phyloP scores from a whole-genome alignment of 139 green algal genomes.

The Monoraphidium neglectum region DNA sequence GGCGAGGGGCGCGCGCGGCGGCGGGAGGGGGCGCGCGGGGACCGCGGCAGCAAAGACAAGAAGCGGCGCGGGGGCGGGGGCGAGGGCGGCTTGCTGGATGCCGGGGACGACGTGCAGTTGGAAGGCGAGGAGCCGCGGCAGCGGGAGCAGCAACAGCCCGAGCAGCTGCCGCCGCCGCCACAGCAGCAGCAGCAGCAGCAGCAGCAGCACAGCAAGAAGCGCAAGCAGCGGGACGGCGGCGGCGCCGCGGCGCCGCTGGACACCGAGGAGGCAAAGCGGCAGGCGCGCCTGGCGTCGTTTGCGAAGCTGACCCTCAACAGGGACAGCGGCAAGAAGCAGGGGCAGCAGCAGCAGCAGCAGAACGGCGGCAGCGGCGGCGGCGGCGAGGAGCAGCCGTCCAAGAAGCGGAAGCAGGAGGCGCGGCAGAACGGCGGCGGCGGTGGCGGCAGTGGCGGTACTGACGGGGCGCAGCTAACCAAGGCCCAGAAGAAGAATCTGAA shows the following conservation, averaged over 20 bases:
- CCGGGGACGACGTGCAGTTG: too few relatives aligned
- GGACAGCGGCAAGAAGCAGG: background rate
- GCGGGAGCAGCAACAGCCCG: slow-evolving; percentile 38
- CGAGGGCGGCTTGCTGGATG: too few relatives aligned
- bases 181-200: slow-evolving; percentile 22
- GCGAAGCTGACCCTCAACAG: slow-evolving; percentile 45
- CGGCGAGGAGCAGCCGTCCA: background rate
- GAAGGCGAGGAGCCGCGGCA: background rate
- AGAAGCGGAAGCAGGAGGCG: background rate
- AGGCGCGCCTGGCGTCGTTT: slow-evolving; percentile 56
- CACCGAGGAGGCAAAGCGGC: slow-evolving; percentile 31
- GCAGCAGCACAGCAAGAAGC: background rate
- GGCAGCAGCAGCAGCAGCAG: slow-evolving; percentile 16
- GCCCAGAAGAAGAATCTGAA: slow-evolving; percentile 78
- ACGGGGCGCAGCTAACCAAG: slow-evolving; percentile 49
- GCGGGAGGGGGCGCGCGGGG: background rate
- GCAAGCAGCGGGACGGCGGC: background rate
- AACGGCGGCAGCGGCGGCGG: background rate
- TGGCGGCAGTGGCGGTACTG: slow-evolving; percentile 12
- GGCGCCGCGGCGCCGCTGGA: background rate
- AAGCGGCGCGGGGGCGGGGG: too few relatives aligned
- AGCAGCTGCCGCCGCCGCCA: background rate
- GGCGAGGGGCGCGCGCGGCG: background rate
- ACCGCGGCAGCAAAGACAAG: too few relatives aligned
- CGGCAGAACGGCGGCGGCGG: background rate